These are phyloP conservation scores for Orobanche coerulescens DNA, from an alignment of 257 asterid genomes.

Conservation along the genomic window DNA sequence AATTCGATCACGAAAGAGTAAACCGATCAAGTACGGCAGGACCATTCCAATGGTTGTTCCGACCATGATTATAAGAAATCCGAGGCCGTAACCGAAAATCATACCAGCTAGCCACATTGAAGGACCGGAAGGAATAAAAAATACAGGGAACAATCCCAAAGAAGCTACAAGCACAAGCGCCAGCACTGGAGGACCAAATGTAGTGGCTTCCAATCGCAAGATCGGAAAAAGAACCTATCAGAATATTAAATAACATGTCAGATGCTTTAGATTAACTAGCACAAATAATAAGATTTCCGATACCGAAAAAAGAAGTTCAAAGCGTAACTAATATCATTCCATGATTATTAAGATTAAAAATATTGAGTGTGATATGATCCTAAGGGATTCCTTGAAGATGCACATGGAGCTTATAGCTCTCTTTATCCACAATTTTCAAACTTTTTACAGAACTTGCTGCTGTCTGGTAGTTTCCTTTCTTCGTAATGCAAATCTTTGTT, in stretches of 20 bases:
- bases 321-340: too few relatives aligned
- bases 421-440: too few relatives aligned
- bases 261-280: neutral
- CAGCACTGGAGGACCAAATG: constrained; percentile 67
- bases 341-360: too few relatives aligned
- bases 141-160: constrained; percentile 61
- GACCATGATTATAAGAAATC: constrained; percentile 69
- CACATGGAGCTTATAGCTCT: too few relatives aligned
- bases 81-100: constrained; percentile 80
- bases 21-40: constrained; percentile 60
- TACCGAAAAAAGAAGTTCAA: too few relatives aligned
- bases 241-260: constrained; percentile 23
- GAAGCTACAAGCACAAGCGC: constrained; percentile 71
- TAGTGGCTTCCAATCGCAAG: constrained; percentile 73
- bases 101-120: constrained; percentile 94
- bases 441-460: too few relatives aligned
- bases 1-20: constrained; percentile 53
- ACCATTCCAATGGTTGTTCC: constrained; percentile 76
- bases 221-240: constrained; percentile 50
- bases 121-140: constrained; percentile 71
- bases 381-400: too few relatives aligned
- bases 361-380: too few relatives aligned
- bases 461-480: too few relatives aligned
- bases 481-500: too few relatives aligned
- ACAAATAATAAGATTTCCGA: neutral